Base-by-base conservation (phyloP, 2,329 filamentous ascomycete species). In the Fusarium secorum region DNA sequence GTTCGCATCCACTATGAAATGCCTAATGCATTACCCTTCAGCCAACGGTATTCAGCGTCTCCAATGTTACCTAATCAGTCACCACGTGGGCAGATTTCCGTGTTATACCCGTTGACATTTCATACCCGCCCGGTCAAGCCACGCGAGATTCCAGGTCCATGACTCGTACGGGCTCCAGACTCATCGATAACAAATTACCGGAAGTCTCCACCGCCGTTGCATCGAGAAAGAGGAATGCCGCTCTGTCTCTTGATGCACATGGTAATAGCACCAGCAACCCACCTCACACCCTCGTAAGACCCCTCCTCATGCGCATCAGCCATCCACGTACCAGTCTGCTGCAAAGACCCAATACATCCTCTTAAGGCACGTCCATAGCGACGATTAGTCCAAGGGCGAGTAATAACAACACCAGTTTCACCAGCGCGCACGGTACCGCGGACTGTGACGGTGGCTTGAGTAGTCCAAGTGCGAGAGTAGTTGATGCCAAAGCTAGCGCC, bases 401-500 rank as follows among this genome's bases (percentile, higher is more conserved):
- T 64, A 4, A 71, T 39, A 5, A 71, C 61, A 15, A 57, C 63
- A 1, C 67, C 67, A 4, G 57, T 64, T 10, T 46, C 41, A 0
- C 67, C 67, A 4, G 18, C 3, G 1, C 3, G 17, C 7, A 71
- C 45, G 2, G 59, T 67, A 8, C 53, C 67, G 11, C 58, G 46
- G 15, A 64, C 61, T 7, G 41, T 57, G 33, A 71, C 33, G 7
- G 48, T 45, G 9, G 67, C 51, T 17, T n/a, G n/a, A 1, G 63
- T 64, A 2, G 67, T 68, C 67, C 67, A 71, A 0, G 33, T 71
- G 2, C 63, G 63, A 8, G 35, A 49, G 58, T 71, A 71, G 58
- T 71, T 4, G 4, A 71, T 20, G 1, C 67, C 68, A n/a, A 71
- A 55, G 0, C 26, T 49, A 0, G 20, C 26, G 1, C 63, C 54